Conservation (phyloP, 495 filamentous ascomycete species). For the Aspergillus bridgeri region DNA sequence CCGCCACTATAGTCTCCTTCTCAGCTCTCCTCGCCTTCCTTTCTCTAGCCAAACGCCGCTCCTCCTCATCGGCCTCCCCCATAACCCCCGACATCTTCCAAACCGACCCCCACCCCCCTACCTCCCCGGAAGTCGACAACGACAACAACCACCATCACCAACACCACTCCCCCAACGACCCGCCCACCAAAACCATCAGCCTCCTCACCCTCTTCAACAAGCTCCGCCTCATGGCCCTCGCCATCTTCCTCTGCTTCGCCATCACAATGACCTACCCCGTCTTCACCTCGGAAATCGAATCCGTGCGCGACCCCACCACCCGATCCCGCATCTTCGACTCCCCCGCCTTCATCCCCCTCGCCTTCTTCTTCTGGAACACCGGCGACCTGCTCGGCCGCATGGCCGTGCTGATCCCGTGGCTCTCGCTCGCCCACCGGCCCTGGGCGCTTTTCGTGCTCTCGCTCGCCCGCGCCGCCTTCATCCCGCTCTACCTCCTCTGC, state of each 20-base stretch:
- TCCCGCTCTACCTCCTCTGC: constrained; percentile 87
- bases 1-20: constrained; percentile 65
- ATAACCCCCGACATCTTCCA: constrained; percentile 15
- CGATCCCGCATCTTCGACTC: constrained; percentile 63
- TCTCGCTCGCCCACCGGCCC: constrained; percentile 62
- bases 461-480: constrained; percentile 61
- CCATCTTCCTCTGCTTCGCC: constrained; percentile 74
- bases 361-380: constrained; percentile 89
- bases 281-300: constrained; percentile 78
- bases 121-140: constrained; percentile 23
- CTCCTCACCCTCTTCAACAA: constrained; percentile 67
- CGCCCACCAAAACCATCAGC: constrained; percentile 51
- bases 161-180: too few relatives aligned
- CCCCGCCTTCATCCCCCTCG: constrained; percentile 80
- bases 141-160: neutral
- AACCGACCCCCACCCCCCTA: constrained; percentile 11
- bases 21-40: constrained; percentile 58
- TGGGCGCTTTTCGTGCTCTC: constrained; percentile 59
- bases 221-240: constrained; percentile 63
- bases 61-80: neutral
- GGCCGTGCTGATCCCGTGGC: constrained; percentile 57
- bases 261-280: constrained; percentile 94
- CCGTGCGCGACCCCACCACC: constrained; percentile 50
- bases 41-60: constrained; percentile 48
- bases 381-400: constrained; percentile 81